Percentiles rank a stretch among this genome's conserved stretches.
These are phyloP conservation scores for Cyclotella atomus DNA, from an alignment of 108 stramenopile species.

Conservation along the genomic window DNA sequence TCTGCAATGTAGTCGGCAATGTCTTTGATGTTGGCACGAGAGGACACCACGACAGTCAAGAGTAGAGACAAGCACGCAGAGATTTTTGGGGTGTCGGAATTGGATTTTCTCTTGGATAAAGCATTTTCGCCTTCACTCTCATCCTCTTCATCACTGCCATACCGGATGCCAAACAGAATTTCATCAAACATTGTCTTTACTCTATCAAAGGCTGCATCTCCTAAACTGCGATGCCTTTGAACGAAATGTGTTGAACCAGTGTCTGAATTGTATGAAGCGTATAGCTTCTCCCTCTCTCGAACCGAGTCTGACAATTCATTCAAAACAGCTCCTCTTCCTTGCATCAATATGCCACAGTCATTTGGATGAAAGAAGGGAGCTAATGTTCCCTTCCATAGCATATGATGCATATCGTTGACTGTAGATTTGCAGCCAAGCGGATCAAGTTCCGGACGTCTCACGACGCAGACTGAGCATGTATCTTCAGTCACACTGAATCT, in stretches of 20 bases:
- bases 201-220: constrained; percentile 21
- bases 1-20: constrained; percentile 22
- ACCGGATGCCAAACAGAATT: constrained; percentile 32
- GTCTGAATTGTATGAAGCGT: not conserved
- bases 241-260: not conserved
- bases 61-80: constrained; percentile 33
- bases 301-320: constrained; percentile 36
- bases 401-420: constrained; percentile 15
- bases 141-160: constrained; percentile 33
- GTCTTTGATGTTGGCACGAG: constrained; percentile 16
- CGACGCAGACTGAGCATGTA: constrained; percentile 16
- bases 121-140: constrained; percentile 8
- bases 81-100: constrained; percentile 17
- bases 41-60: constrained; percentile 27
- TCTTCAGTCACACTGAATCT: constrained; percentile 40
- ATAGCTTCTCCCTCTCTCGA: constrained; percentile 35
- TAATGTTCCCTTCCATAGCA: constrained; percentile 38
- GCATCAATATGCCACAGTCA: constrained; percentile 16
- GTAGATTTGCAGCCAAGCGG: not conserved
- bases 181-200: constrained; percentile 29
- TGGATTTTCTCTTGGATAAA: not conserved
- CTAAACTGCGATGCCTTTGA: constrained; percentile 1
- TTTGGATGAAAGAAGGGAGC: constrained; percentile 16
- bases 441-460: constrained; percentile 9
- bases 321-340: constrained; percentile 43